A percentile compares a stretch with the other conserved stretches of the same genome.
Conservation (phyloP, 495 filamentous ascomycete genomes). For the Penicillium desertorum region DNA sequence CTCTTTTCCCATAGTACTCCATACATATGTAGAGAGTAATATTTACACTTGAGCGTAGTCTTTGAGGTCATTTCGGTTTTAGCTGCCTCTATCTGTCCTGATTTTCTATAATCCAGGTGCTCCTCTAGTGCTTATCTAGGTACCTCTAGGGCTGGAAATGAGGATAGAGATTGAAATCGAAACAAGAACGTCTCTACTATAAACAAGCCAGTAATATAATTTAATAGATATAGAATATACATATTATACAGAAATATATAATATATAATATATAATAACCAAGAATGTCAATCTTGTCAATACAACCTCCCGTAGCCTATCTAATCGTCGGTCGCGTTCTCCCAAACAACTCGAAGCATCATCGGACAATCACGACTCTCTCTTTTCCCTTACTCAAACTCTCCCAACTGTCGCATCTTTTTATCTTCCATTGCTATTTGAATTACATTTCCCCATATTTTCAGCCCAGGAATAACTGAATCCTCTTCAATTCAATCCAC, state of each 20-base stretch:
- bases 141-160: neutral
- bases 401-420: neutral
- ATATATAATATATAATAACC: neutral
- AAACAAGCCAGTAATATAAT: neutral
- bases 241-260: neutral
- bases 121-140: neutral
- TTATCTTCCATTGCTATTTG: neutral
- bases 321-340: slow-evolving; percentile 34
- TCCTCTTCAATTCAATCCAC: neutral
- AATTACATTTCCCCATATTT: neutral
- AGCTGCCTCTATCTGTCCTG: neutral
- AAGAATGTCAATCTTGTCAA: neutral
- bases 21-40: neutral
- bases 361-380: slow-evolving; percentile 21
- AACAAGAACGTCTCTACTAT: neutral
- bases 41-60: neutral
- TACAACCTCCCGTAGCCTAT: slow-evolving; percentile 11
- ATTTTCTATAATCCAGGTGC: too few species aligned
- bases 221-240: neutral
- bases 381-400: slow-evolving; percentile 2
- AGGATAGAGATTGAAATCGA: neutral
- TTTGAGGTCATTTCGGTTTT: neutral
- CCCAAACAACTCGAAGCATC: slow-evolving; percentile 39
- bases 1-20: neutral
- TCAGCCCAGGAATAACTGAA: neutral